Evolutionary conservation across 139 green algal species (phyloP).

Genomic region (Chlorella vulgaris): DNA sequence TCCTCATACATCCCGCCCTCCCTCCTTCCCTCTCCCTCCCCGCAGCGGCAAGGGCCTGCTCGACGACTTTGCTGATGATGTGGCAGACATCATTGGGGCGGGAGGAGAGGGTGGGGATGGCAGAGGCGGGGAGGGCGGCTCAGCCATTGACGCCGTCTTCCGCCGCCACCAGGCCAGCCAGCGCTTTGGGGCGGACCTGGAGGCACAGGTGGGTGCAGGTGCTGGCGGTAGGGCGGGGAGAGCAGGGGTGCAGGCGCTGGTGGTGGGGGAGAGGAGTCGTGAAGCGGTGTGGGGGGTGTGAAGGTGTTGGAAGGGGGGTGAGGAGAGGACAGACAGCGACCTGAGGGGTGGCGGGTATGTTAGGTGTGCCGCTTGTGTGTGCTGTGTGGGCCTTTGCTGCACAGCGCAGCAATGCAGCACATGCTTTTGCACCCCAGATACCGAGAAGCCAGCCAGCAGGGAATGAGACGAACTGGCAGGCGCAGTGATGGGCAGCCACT

Average conservation of each 20-base stretch:
- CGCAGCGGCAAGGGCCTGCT: slow-evolving; percentile 57
- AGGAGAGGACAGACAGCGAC: no score
- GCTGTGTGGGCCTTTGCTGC: no score
- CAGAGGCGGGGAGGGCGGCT: slow-evolving; percentile 67
- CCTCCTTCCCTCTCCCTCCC: no score
- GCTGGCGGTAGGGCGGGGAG: not conserved
- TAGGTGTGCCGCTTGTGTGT: no score
- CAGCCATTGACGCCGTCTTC: slow-evolving; percentile 59
- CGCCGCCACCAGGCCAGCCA: slow-evolving; percentile 60
- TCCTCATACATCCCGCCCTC: not conserved
- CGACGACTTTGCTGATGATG: slow-evolving; percentile 95
- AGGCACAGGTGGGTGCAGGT: slow-evolving; percentile 39
- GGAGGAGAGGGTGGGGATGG: slow-evolving; percentile 84
- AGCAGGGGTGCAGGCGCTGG: not conserved
- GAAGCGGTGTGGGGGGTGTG: no score
- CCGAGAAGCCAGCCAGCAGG: no score
- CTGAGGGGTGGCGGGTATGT: no score
- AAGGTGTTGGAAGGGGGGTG: no score
- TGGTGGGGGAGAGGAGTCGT: not conserved
- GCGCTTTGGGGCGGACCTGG: slow-evolving; percentile 72
- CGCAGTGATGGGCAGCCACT: no score
- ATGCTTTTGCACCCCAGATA: no score
- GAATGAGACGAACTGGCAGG: no score
- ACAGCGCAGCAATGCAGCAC: no score
- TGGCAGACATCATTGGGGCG: slow-evolving; percentile 79